Evolutionary conservation across 2,329 filamentous ascomycete species (phyloP).

Genomic region (Aaosphaeria arxii): DNA sequence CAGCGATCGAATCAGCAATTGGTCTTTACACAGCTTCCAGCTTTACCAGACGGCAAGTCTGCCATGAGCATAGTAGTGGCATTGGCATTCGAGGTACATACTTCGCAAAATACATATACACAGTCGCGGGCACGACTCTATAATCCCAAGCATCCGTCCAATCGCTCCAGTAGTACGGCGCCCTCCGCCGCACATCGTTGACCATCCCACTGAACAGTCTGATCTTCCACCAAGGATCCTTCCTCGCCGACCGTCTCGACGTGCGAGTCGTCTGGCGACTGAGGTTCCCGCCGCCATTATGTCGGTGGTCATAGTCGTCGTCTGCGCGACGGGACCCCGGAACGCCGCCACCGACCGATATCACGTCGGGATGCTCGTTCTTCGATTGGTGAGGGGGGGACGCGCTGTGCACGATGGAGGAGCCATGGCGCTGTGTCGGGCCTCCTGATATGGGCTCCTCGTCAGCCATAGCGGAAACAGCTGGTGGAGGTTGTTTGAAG

Average conservation of each 20-base stretch:
- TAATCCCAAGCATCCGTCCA: conserved; percentile 90
- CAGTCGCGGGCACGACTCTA: conserved; percentile 77
- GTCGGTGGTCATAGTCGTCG: conserved; percentile 4
- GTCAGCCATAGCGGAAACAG: conserved; percentile 12
- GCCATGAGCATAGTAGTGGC: too few relatives aligned
- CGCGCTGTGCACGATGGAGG: conserved; percentile 11
- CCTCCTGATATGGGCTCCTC: conserved; percentile 14
- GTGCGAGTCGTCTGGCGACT: conserved; percentile 14
- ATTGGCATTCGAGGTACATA: conserved; percentile 41
- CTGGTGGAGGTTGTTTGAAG: background rate
- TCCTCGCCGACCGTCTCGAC: conserved; percentile 13
- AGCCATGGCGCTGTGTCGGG: conserved; percentile 15
- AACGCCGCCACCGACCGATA: conserved; percentile 9
- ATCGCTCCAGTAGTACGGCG: conserved; percentile 77
- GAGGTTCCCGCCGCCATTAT: conserved; percentile 6
- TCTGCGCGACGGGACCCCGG: too few relatives aligned
- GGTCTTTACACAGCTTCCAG: too few relatives aligned
- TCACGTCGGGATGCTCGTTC: conserved; percentile 17
- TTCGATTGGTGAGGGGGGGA: conserved; percentile 13
- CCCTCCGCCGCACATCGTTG: conserved; percentile 70
- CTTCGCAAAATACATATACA: conserved; percentile 97
- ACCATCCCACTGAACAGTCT: conserved; percentile 75
- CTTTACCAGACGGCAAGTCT: too few relatives aligned
- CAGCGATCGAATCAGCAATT: background rate
- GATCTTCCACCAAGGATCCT: conserved; percentile 67